A percentile compares a stretch with the other conserved stretches of the same genome.
These are phyloP conservation scores for Aspergillus puulaauensis DNA, from an alignment of 2,329 filamentous ascomycete genomes.

Conservation along the genomic window DNA sequence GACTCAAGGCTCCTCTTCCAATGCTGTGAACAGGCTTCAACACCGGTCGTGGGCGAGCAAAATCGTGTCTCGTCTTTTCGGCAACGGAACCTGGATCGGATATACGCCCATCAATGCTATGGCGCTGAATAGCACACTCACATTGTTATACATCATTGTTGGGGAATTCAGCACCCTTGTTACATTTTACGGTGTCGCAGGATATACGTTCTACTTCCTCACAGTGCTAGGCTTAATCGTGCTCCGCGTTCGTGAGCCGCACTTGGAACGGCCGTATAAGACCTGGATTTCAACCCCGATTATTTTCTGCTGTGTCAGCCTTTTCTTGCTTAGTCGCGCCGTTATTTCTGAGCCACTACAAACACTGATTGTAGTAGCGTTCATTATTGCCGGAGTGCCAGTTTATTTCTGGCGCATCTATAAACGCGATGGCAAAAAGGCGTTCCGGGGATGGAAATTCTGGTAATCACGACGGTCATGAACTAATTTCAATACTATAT, in stretches of 20 bases:
- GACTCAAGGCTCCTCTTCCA: constrained; percentile 47
- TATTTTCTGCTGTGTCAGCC: constrained; percentile 95
- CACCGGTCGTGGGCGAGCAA: constrained; percentile 58
- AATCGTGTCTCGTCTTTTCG: constrained; percentile 61
- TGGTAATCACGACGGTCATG: constrained; percentile 35
- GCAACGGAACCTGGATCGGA: constrained; percentile 78
- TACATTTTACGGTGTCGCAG: constrained; percentile 96
- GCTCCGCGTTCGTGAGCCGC: constrained; percentile 80
- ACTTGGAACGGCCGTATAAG: constrained; percentile 84
- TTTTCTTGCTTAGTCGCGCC: constrained; percentile 85
- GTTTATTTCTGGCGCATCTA: constrained; percentile 87
- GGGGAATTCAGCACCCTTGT: constrained; percentile 90
- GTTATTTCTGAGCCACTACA: constrained; percentile 90
- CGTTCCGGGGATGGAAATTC: constrained; percentile 42
- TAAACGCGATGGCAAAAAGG: constrained; percentile 53
- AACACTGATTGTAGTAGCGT: constrained; percentile 80
- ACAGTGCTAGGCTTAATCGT: constrained; percentile 93
- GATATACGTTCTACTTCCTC: constrained; percentile 96
- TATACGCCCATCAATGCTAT: constrained; percentile 95
- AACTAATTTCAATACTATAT: neutral
- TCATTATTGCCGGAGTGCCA: constrained; percentile 79
- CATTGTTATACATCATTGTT: constrained; percentile 73
- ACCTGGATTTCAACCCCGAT: constrained; percentile 98
- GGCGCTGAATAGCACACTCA: constrained; percentile 73
- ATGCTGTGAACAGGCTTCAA: constrained; percentile 38